Conservation (phyloP, 2,329 filamentous ascomycete species). For the Cercospora brassicicola region DNA sequence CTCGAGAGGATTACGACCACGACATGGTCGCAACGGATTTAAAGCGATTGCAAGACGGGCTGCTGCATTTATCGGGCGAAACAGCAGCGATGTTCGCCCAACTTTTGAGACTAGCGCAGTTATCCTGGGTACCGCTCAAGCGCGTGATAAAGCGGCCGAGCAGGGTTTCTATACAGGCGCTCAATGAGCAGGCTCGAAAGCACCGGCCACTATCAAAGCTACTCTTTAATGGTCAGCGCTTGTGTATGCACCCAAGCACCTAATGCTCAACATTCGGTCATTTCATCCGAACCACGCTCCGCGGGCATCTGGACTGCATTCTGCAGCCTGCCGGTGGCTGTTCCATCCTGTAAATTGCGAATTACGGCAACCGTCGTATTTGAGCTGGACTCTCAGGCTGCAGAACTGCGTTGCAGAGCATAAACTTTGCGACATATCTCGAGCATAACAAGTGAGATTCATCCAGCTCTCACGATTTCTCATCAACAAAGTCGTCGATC, state of each 20-base stretch:
- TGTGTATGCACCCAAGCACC: not conserved
- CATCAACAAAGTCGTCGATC: not conserved
- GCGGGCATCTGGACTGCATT: not conserved
- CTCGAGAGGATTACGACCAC: not conserved
- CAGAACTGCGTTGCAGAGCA: not conserved
- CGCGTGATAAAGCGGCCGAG: not conserved
- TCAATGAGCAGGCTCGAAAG: not conserved
- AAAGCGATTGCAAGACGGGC: not conserved
- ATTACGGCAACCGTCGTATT: not conserved
- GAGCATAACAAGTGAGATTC: not conserved
- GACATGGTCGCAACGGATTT: not conserved
- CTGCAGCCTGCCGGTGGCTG: not conserved
- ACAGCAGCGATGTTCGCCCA: not conserved
- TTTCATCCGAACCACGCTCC: not conserved
- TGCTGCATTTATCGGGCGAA: not conserved
- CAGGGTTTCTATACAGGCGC: not conserved
- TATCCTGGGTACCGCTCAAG: not conserved
- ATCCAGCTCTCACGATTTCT: not conserved
- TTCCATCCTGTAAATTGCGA: not conserved
- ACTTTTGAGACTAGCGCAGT: not conserved
- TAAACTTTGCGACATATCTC: not conserved
- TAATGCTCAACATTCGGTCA: not conserved
- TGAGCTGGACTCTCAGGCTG: not conserved
- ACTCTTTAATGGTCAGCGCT: not conserved
- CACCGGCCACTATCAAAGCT: constrained; percentile 1